Percentiles rank a stretch among this genome's conserved stretches.
These are phyloP conservation scores for Colletotrichum chlorophyti DNA, from an alignment of 2,329 filamentous ascomycete species.

Conservation along the genomic window DNA sequence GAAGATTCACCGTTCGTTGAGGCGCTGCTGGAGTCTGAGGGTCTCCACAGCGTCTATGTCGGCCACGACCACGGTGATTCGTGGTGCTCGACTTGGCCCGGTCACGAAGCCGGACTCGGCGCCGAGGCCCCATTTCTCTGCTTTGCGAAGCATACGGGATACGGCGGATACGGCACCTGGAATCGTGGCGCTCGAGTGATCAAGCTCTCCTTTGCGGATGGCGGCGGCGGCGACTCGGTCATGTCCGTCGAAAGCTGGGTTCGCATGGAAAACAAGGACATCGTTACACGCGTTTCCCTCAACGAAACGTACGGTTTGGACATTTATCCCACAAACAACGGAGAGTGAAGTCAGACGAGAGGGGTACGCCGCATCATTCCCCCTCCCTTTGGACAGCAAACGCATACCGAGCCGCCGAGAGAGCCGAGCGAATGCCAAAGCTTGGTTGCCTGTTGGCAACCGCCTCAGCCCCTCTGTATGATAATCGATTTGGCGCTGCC, in stretches of 20 bases:
- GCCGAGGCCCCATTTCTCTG: slow-evolving; percentile 50
- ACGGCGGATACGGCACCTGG: slow-evolving; percentile 73
- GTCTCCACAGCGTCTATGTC: slow-evolving; percentile 56
- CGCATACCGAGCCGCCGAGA: too few relatives aligned
- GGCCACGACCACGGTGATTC: slow-evolving; percentile 63
- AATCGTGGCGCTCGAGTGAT: slow-evolving; percentile 60
- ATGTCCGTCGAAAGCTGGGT: slow-evolving; percentile 65
- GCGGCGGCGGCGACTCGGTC: slow-evolving; percentile 46
- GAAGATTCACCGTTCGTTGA: slow-evolving; percentile 59
- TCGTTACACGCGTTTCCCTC: slow-evolving; percentile 59
- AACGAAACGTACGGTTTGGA: slow-evolving; percentile 67
- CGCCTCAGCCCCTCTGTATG: too few relatives aligned
- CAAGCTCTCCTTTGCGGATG: slow-evolving; percentile 30
- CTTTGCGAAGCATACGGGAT: slow-evolving; percentile 72
- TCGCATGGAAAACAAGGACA: slow-evolving; percentile 60
- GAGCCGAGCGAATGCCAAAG: too few relatives aligned
- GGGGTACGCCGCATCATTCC: too few relatives aligned
- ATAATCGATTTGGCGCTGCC: not conserved
- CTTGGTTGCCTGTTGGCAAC: too few relatives aligned
- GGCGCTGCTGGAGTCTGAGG: slow-evolving; percentile 52
- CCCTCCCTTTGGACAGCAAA: not conserved
- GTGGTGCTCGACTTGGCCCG: slow-evolving; percentile 47
- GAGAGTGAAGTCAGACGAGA: slow-evolving; percentile 8
- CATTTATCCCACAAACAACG: slow-evolving; percentile 48
- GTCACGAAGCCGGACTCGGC: slow-evolving; percentile 23